phyloP scores from a whole-genome alignment of 768 basidiomycete species.

The Mycena filopes region DNA sequence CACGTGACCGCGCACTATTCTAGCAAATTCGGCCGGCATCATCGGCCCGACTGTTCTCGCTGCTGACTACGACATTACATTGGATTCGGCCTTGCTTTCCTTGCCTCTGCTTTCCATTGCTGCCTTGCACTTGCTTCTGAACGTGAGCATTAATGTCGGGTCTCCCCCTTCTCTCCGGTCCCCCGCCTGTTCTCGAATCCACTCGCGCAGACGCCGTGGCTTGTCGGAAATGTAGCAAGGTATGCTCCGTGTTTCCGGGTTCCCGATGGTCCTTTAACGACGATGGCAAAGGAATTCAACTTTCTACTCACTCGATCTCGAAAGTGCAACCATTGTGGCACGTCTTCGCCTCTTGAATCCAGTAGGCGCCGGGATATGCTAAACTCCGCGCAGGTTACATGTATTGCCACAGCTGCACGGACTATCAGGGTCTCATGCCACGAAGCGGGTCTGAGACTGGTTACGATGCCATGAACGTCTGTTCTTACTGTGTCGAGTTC shows the following conservation, averaged over 20 bases:
- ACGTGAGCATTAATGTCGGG: conserved; percentile 18
- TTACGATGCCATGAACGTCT: conserved; percentile 74
- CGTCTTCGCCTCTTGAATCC: conserved; percentile 4
- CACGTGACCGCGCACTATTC: conserved; percentile 11
- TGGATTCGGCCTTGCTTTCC: neutral
- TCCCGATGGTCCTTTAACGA: neutral
- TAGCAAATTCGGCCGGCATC: neutral
- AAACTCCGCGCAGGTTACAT: conserved; percentile 60
- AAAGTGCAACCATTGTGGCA: conserved; percentile 32
- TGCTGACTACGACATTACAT: conserved; percentile 9
- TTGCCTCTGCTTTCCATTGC: too few relatives aligned
- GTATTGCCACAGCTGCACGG: conserved; percentile 79
- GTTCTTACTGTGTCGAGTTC: conserved; percentile 78
- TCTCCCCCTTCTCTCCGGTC: conserved; percentile 30
- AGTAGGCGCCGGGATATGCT: conserved; percentile 7
- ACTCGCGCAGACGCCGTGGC: conserved; percentile 17
- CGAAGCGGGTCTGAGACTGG: conserved; percentile 61
- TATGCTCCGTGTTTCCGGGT: neutral
- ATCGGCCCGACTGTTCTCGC: too few relatives aligned
- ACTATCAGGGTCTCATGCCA: conserved; percentile 85
- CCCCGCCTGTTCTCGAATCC: conserved; percentile 23
- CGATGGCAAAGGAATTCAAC: conserved; percentile 28
- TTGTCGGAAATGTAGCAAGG: conserved; percentile 33
- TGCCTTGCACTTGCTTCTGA: neutral
- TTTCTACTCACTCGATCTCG: conserved; percentile 21